Evolutionary conservation across 2,329 filamentous ascomycete genomes (phyloP), one percentile per base, ranked within the genome.

Genomic region (Calonectria pteridis): DNA sequence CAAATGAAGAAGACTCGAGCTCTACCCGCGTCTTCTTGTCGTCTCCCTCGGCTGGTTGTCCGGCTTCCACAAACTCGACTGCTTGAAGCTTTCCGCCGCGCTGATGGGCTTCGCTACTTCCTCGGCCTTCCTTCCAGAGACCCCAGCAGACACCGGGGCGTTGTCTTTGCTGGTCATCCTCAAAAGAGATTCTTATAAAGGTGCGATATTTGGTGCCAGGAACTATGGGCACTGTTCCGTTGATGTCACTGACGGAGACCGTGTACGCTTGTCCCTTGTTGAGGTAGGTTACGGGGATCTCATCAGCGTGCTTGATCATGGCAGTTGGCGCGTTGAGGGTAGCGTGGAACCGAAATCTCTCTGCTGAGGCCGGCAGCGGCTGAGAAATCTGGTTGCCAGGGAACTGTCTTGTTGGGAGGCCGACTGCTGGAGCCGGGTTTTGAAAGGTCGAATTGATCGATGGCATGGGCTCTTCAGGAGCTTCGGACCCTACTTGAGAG

Each of bases 181-280:
- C 96, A 80, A 98, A 99, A 0, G 96, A 98, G 59, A 99, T 93
- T n/a, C 97, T 93, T 59, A 99, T 91, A 82, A 94, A 98, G 0
- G 96, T 98, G 69, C 97, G 92, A 82, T 98, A 98, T 77, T 91
- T 93, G 18, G 93, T 88, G 11, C 92, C 92, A 6, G 89, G 89
- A 0, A 87, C 83, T 40, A 90, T 86, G 3, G 91, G 89, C 6
- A 93, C 85, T 1, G 89, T 87, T 2, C 93, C 91, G 7, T 89
- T 88, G 0, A 94, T 97, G 82, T 99, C 97, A 59, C 94, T 88
- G 33, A 99, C 90, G 3, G 94, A 94, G 23, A 99, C 88, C 0
- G 94, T 94, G 83, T 99, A 99, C 20, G 95, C 95, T 83, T 98
- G 96, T 29, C 96, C 96, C 85, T 98, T 98, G 87, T 99, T 99